Evolutionary conservation across 805 yeast species (phyloP).

Genomic region (Saccharomycopsis sp.): DNA sequence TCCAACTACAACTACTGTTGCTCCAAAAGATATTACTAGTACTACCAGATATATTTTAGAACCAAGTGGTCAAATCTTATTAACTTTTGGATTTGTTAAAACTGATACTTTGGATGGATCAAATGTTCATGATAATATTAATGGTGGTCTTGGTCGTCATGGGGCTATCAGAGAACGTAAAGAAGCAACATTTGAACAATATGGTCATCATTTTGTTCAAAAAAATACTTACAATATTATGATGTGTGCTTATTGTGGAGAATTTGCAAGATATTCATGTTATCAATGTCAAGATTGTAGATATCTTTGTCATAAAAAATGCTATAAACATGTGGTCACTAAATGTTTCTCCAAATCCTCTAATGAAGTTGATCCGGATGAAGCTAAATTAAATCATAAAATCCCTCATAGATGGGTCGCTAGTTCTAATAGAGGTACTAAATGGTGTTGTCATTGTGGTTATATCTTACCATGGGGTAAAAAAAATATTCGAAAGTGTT

Average conservation of each 20-base stretch:
- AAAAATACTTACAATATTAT: conserved; percentile 91
- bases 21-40: conserved; percentile 30
- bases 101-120: conserved; percentile 28
- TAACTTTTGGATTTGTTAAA: conserved; percentile 74
- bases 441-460: conserved; percentile 99
- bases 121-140: background rate
- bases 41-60: conserved; percentile 86
- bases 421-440: conserved; percentile 86
- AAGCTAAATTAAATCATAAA: conserved; percentile 80
- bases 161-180: conserved; percentile 96
- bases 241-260: conserved; percentile 97
- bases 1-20: conserved; percentile 3
- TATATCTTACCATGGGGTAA: conserved; percentile 91
- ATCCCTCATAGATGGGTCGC: conserved; percentile 96
- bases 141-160: conserved; percentile 73
- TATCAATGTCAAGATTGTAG: conserved; percentile 80
- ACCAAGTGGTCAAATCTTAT: conserved; percentile 84
- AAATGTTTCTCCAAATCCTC: conserved; percentile 75
- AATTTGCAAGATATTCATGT: conserved; percentile 80
- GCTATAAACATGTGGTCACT: conserved; percentile 71
- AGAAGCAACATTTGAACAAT: conserved; percentile 80
- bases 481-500: conserved; percentile 84
- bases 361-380: conserved; percentile 54
- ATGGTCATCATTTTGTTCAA: conserved; percentile 95
- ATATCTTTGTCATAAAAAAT: conserved; percentile 70